Conservation (phyloP, 345 rosid species). For the Leavenworthia alabamica region DNA sequence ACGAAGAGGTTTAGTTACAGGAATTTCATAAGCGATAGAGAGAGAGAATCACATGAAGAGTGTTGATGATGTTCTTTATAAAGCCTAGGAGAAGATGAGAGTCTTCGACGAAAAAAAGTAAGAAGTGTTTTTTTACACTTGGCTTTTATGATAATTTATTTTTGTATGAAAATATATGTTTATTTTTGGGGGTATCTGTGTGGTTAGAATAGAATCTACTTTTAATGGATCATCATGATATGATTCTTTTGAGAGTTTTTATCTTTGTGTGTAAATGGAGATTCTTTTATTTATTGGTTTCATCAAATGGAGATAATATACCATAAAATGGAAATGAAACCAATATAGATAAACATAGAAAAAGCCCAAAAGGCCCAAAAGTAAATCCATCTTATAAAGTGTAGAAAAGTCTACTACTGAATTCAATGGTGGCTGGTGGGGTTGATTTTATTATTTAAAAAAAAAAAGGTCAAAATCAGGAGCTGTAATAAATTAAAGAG, state of each 20-base stretch:
- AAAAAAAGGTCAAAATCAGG: neutral
- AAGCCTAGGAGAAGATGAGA: conserved; percentile 12
- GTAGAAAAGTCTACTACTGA: neutral
- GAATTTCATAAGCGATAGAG: neutral
- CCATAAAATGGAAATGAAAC: neutral
- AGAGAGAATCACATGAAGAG: neutral
- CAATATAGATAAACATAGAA: too few relatives aligned
- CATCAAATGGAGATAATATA: conserved; percentile 8
- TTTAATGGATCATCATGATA: conserved; percentile 13
- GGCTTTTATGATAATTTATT: neutral
- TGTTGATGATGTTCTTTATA: neutral
- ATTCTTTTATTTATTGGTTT: neutral
- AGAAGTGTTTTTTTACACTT: conserved; percentile 14
- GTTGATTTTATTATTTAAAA: neutral
- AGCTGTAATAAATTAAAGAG: neutral
- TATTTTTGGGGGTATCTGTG: neutral
- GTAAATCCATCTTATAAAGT: too few relatives aligned
- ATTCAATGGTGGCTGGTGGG: neutral
- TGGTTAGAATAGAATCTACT: conserved; percentile 6
- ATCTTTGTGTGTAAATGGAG: conserved; percentile 17
- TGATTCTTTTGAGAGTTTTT: conserved; percentile 14
- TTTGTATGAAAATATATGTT: neutral
- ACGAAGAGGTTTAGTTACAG: neutral
- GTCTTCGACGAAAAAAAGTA: conserved; percentile 12
- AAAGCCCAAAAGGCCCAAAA: too few relatives aligned